A percentile compares a stretch with the other conserved stretches of the same genome.
phyloP scores from a whole-genome alignment of 441 rosid species.

The Aquilaria agallochum region DNA sequence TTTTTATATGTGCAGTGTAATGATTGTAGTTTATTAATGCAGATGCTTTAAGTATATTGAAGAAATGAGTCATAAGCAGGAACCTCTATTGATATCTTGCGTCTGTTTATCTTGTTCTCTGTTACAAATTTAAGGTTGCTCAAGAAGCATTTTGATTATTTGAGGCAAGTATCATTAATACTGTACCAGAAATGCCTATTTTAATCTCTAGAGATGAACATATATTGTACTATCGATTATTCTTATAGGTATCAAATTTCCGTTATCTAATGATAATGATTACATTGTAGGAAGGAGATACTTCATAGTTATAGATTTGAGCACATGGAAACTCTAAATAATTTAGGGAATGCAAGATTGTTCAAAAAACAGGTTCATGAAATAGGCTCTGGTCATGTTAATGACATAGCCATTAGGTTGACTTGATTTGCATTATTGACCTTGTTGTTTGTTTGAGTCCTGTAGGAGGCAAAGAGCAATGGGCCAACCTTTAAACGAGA shows the following conservation, averaged over 20 bases:
- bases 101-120: slow-evolving; percentile 78
- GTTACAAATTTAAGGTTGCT: slow-evolving; percentile 87
- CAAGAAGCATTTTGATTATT: slow-evolving; percentile 86
- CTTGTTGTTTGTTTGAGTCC: slow-evolving; percentile 19
- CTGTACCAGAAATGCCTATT: background rate
- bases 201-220: background rate
- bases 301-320: slow-evolving; percentile 99
- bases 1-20: background rate
- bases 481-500: slow-evolving; percentile 84
- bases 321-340: slow-evolving; percentile 71
- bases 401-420: slow-evolving; percentile 6
- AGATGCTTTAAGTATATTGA: slow-evolving; percentile 96
- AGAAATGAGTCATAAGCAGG: slow-evolving; percentile 96
- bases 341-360: slow-evolving; percentile 92
- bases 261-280: slow-evolving; percentile 12
- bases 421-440: background rate
- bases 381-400: slow-evolving; percentile 10
- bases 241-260: background rate
- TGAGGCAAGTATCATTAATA: slow-evolving; percentile 53
- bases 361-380: slow-evolving; percentile 77
- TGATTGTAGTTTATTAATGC: slow-evolving; percentile 27
- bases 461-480: slow-evolving; percentile 84
- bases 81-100: slow-evolving; percentile 71
- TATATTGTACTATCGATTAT: background rate
- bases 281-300: slow-evolving; percentile 74